phyloP scores from a whole-genome alignment of 352 stramenopile genomes.

The Aphanomyces astaci region DNA sequence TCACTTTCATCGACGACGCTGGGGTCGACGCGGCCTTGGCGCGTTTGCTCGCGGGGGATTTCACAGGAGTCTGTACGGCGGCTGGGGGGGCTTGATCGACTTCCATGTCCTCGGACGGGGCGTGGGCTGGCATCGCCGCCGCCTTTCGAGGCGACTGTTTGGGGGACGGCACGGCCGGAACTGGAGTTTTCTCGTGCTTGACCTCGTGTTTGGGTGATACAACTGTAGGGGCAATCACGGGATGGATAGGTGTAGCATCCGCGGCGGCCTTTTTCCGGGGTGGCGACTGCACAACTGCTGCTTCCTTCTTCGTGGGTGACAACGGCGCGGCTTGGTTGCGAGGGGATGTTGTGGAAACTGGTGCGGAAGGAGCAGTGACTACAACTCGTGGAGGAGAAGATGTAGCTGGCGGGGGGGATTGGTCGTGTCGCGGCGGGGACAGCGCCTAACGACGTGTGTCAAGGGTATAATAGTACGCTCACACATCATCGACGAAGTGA shows the following conservation, averaged over 20 bases:
- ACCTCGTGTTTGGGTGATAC: not conserved
- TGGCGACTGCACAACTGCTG: not conserved
- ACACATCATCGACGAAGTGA: not conserved
- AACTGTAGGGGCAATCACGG: not conserved
- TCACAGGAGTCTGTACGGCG: not conserved
- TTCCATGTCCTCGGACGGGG: constrained; percentile 10
- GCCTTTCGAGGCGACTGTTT: not conserved
- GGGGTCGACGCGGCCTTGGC: not conserved
- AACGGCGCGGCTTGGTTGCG: not conserved
- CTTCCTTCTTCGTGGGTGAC: not conserved
- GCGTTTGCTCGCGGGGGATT: not conserved
- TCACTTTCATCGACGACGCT: constrained; percentile 14
- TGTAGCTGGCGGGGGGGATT: not conserved
- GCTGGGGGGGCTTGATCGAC: not conserved
- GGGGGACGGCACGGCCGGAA: not conserved
- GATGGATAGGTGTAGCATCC: not conserved
- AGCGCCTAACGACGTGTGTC: not conserved
- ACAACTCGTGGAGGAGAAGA: not conserved
- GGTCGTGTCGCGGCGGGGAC: not conserved
- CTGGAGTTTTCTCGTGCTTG: not conserved
- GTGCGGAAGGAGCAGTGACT: too few species aligned
- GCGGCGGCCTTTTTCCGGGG: not conserved
- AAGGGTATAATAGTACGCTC: not conserved
- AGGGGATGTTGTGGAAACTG: not conserved
- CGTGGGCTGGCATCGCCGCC: not conserved